Conservation (phyloP, 352 stramenopile species). For the Salisapilia sapeloensis region DNA sequence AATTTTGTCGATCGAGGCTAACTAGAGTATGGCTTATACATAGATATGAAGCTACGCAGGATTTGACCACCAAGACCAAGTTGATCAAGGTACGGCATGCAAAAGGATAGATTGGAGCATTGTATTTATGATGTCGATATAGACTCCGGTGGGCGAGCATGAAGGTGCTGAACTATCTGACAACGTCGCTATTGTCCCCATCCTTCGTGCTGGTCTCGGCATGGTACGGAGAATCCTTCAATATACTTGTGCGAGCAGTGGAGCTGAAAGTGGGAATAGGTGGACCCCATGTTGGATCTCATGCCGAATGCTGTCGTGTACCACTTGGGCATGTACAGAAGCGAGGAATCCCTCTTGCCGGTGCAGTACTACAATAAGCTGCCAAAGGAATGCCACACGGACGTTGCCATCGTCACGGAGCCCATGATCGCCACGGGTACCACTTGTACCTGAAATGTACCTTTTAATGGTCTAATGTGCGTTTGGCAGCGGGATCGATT, state of each 20-base stretch:
- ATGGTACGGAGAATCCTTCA: constrained; percentile 43
- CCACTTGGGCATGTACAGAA: constrained; percentile 92
- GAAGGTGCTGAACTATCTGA: constrained; percentile 81
- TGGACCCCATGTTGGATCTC: constrained; percentile 93
- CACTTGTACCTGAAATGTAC: neutral
- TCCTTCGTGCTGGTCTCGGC: constrained; percentile 85
- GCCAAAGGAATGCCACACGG: constrained; percentile 83
- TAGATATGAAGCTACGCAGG: constrained; percentile 68
- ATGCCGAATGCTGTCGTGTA: constrained; percentile 91
- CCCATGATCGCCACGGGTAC: constrained; percentile 90
- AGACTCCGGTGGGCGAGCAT: constrained; percentile 63
- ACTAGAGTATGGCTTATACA: neutral
- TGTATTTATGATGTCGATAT: neutral
- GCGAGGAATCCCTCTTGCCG: constrained; percentile 82
- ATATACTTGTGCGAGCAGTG: constrained; percentile 3
- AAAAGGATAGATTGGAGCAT: no score
- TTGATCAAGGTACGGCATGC: constrained; percentile 37
- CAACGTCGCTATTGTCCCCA: constrained; percentile 91
- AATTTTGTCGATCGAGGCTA: neutral
- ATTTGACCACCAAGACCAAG: constrained; percentile 48
- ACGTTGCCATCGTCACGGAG: constrained; percentile 93
- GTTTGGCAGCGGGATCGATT: constrained; percentile 71
- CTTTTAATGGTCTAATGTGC: neutral
- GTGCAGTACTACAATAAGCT: constrained; percentile 99
- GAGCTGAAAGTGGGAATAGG: constrained; percentile 30